Conservation (phyloP, 192 early-diverging fungal species). For the Coemansia sp. region DNA sequence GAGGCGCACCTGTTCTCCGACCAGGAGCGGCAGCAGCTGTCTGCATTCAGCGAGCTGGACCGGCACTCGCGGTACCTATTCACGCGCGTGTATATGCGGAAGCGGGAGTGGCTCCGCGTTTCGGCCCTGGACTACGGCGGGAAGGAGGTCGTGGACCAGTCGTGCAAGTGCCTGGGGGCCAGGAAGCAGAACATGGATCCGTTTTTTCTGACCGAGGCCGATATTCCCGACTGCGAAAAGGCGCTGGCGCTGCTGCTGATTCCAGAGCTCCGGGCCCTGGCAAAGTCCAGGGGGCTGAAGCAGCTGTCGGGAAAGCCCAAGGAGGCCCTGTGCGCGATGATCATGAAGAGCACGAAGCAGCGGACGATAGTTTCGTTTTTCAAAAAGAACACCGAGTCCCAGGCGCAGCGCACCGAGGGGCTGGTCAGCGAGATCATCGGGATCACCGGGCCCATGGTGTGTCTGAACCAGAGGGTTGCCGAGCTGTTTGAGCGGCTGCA, state of each 20-base stretch:
- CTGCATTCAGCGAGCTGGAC: constrained; percentile 28
- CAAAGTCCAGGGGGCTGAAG: constrained; percentile 39
- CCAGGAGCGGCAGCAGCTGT: constrained; percentile 18
- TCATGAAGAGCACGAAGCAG: constrained; percentile 38
- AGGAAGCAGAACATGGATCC: constrained; percentile 12
- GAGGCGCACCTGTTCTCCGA: constrained; percentile 43
- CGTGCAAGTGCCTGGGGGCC: constrained; percentile 30
- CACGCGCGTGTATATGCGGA: constrained; percentile 50
- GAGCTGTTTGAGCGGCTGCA: constrained; percentile 55
- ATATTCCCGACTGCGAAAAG: constrained; percentile 23
- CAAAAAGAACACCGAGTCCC: constrained; percentile 14
- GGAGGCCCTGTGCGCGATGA: constrained; percentile 24
- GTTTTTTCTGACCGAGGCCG: constrained; percentile 23
- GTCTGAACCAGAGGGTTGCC: constrained; percentile 14
- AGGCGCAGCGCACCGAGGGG: constrained; percentile 15
- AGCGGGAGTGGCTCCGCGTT: constrained; percentile 44
- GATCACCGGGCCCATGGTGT: constrained; percentile 37
- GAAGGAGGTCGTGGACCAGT: constrained; percentile 26
- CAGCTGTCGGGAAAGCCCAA: constrained; percentile 36
- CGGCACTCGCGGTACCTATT: constrained; percentile 47
- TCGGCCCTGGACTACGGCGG: constrained; percentile 38
- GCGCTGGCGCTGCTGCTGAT: constrained; percentile 20
- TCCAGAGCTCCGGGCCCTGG: constrained; percentile 33
- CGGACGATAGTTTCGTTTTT: constrained; percentile 48
- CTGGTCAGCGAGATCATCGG: constrained; percentile 20